phyloP scores from a whole-genome alignment of 2,329 filamentous ascomycete genomes.

The Hymenoscyphus linearis region DNA sequence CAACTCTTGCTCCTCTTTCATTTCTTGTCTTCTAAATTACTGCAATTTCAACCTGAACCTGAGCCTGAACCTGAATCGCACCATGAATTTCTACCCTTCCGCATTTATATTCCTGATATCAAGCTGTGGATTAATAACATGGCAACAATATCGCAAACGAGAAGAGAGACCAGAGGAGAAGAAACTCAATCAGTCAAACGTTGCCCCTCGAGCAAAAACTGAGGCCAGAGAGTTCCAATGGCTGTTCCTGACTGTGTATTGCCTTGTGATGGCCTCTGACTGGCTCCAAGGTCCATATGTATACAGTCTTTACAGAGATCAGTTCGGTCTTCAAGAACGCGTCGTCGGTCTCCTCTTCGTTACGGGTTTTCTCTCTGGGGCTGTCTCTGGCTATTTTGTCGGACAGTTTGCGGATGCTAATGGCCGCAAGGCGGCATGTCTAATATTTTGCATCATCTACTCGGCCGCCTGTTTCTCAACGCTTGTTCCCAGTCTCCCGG shows the following conservation, averaged over 20 bases:
- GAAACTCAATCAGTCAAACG: conserved; percentile 9
- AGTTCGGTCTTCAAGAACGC: conserved; percentile 28
- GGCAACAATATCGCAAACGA: conserved; percentile 24
- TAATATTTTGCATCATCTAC: conserved; percentile 50
- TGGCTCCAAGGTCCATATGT: conserved; percentile 44
- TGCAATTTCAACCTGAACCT: background rate
- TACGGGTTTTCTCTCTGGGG: conserved; percentile 31
- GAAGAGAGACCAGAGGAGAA: conserved; percentile 18
- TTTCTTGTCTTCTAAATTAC: background rate
- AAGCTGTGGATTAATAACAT: conserved; percentile 25
- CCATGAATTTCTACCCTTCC: conserved; percentile 27
- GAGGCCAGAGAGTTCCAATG: conserved; percentile 26
- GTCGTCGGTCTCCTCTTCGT: conserved; percentile 30
- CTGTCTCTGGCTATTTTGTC: conserved; percentile 30
- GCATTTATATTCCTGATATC: conserved; percentile 25
- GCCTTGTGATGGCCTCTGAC: conserved; percentile 45
- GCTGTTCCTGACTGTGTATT: conserved; percentile 40
- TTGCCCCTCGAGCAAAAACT: conserved; percentile 24
- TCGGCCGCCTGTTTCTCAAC: conserved; percentile 48
- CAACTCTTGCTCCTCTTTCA: background rate
- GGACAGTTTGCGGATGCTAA: conserved; percentile 30
- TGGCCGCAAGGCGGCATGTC: conserved; percentile 44
- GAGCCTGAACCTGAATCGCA: background rate
- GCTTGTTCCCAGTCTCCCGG: conserved; percentile 36
- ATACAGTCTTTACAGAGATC: conserved; percentile 32